These are phyloP conservation scores for Apophysomyces sp. DNA, from an alignment of 371 early-diverging fungal genomes.

Conservation along the genomic window DNA sequence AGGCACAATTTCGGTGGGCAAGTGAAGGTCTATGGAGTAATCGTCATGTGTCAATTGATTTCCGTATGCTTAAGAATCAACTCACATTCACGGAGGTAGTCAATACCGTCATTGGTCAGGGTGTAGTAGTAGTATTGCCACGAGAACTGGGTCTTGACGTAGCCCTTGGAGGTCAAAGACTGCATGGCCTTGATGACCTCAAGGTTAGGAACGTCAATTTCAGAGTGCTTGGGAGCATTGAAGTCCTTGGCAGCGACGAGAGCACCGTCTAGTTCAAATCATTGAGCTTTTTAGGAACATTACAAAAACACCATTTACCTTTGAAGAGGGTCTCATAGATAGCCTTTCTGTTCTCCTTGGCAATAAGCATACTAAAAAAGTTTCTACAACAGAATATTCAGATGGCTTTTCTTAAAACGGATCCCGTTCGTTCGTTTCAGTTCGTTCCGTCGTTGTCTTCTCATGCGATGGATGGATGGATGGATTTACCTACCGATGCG, in stretches of 20 bases:
- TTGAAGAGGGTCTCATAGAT: slow-evolving; percentile 93
- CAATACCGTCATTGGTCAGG: slow-evolving; percentile 97
- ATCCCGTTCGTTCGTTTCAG: neutral
- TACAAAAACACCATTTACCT: slow-evolving; percentile 45
- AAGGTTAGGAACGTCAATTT: slow-evolving; percentile 96
- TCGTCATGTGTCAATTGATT: neutral
- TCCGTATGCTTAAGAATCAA: neutral
- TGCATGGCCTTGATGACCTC: slow-evolving; percentile 99
- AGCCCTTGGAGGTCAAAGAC: slow-evolving; percentile 94
- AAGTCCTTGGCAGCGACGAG: slow-evolving; percentile 98
- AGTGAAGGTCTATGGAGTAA: slow-evolving; percentile 72
- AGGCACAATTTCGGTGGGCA: slow-evolving; percentile 96
- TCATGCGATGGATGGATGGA: slow-evolving; percentile 13
- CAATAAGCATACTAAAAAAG: slow-evolving; percentile 86
- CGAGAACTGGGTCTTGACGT: slow-evolving; percentile 96
- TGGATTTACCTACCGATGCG: slow-evolving; percentile 34
- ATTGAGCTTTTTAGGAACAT: neutral
- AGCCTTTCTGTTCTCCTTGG: slow-evolving; percentile 93
- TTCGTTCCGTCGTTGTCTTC: neutral
- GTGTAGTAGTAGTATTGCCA: slow-evolving; percentile 99
- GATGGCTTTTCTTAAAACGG: neutral
- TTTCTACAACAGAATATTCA: neutral
- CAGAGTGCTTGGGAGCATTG: slow-evolving; percentile 93
- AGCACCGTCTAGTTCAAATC: slow-evolving; percentile 81
- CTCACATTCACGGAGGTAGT: slow-evolving; percentile 91